Percentiles rank a stretch among this genome's conserved stretches.
Conservation (phyloP, 768 basidiomycete species). For the Rhodosporidiobolus sp. region DNA sequence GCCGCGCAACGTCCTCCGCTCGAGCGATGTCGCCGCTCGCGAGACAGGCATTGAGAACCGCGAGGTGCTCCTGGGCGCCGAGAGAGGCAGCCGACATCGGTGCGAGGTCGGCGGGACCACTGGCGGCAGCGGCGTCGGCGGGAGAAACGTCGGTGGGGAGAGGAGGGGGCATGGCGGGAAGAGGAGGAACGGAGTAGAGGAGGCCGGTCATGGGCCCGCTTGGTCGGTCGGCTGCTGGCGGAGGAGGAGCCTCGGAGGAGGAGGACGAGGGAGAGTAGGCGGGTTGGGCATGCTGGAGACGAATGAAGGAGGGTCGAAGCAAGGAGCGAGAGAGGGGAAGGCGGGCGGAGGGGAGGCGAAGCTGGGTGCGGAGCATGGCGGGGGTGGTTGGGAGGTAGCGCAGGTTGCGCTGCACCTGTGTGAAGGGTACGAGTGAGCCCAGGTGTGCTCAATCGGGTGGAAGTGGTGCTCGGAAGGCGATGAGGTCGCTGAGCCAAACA, state of each 20-base stretch:
- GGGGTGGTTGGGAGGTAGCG: neutral
- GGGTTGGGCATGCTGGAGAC: neutral
- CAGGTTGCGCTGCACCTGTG: too few relatives aligned
- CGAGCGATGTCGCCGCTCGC: constrained; percentile 73
- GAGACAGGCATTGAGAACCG: constrained; percentile 80
- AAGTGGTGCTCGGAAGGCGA: too few relatives aligned
- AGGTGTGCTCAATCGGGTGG: too few relatives aligned
- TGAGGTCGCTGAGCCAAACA: too few relatives aligned
- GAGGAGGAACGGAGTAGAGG: constrained; percentile 27
- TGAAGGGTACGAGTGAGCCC: too few relatives aligned
- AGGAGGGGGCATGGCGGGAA: constrained; percentile 36
- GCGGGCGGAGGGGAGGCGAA: constrained; percentile 6
- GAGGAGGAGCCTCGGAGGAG: neutral
- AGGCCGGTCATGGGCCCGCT: neutral
- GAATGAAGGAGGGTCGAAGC: neutral
- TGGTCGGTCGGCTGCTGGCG: neutral
- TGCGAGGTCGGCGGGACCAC: neutral
- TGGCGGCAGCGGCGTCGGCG: neutral
- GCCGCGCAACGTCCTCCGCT: constrained; percentile 69
- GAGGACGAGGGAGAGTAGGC: neutral
- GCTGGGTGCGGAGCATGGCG: constrained; percentile 19
- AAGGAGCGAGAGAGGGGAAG: constrained; percentile 3
- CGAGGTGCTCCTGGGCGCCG: constrained; percentile 66
- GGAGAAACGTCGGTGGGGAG: constrained; percentile 30
- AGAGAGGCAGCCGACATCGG: constrained; percentile 44